Percentiles rank a stretch among this genome's conserved stretches.
Conservation (phyloP, 2,329 filamentous ascomycete genomes). For the Diaporthe sp. region DNA sequence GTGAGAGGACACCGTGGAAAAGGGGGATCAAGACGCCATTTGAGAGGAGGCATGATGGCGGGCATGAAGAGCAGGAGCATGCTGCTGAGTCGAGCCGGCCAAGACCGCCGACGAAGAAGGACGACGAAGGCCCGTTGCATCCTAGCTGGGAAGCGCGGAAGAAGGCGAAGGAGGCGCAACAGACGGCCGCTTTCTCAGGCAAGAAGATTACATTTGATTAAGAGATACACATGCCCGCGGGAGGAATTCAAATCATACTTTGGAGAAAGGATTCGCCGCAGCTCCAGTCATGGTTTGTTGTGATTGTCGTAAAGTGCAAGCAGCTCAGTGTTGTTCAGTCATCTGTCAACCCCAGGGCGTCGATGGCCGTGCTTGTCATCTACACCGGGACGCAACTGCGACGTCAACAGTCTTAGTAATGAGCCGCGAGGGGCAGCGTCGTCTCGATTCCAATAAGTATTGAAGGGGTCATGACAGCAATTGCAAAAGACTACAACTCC, state of each 20-base stretch:
- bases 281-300: neutral
- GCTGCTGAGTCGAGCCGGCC: conserved; percentile 16
- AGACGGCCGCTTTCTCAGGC: conserved; percentile 63
- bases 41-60: conserved; percentile 32
- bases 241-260: neutral
- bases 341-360: neutral
- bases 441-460: neutral
- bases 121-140: conserved; percentile 60
- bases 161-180: conserved; percentile 67
- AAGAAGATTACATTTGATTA: conserved; percentile 70
- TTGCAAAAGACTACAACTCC: neutral
- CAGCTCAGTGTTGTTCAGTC: neutral
- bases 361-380: neutral
- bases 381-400: neutral
- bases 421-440: conserved; percentile 15
- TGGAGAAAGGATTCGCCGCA: neutral
- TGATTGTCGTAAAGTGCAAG: neutral
- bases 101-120: conserved; percentile 28
- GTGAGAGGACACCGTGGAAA: conserved; percentile 63
- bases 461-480: neutral
- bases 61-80: conserved; percentile 6
- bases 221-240: conserved; percentile 32
- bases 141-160: conserved; percentile 74
- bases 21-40: conserved; percentile 54
- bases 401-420: conserved; percentile 25